Conservation (phyloP, 768 basidiomycete species). For the Agaricus bisporus region DNA sequence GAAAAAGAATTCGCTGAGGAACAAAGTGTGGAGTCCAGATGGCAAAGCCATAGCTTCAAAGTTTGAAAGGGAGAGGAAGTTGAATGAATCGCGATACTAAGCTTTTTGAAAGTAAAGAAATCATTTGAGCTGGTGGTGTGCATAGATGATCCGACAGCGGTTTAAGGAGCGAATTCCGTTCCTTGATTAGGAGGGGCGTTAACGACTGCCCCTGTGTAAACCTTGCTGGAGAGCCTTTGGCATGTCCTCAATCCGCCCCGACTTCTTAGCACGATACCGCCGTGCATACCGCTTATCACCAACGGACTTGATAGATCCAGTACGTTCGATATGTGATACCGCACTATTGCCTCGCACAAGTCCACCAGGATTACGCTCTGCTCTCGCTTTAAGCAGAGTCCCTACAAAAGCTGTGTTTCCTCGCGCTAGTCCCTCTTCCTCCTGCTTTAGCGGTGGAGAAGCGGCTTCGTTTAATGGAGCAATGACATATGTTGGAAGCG, state of each 20-base stretch:
- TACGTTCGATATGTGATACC: slow-evolving; percentile 9
- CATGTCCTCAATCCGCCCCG: background rate
- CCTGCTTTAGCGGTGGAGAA: no score
- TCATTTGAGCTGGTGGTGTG: background rate
- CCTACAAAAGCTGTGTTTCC: slow-evolving; percentile 5
- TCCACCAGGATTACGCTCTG: slow-evolving; percentile 5
- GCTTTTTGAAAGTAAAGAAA: no score
- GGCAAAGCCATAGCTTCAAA: background rate
- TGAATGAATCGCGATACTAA: no score
- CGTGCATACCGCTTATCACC: background rate
- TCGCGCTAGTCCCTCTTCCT: background rate
- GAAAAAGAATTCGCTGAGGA: no score
- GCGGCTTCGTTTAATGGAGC: background rate
- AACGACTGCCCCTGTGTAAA: background rate
- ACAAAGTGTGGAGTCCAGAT: no score
- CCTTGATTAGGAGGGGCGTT: background rate
- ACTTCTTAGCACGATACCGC: slow-evolving; percentile 5
- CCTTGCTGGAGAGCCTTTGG: background rate
- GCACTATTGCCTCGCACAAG: slow-evolving; percentile 3
- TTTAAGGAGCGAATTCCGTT: background rate
- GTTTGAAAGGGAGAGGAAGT: no score
- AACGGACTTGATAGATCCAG: slow-evolving; percentile 9
- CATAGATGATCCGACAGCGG: background rate
- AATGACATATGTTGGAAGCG: background rate
- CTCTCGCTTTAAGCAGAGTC: slow-evolving; percentile 9